phyloP scores from a whole-genome alignment of 768 basidiomycete species.

The Kwoniella shandongensis region DNA sequence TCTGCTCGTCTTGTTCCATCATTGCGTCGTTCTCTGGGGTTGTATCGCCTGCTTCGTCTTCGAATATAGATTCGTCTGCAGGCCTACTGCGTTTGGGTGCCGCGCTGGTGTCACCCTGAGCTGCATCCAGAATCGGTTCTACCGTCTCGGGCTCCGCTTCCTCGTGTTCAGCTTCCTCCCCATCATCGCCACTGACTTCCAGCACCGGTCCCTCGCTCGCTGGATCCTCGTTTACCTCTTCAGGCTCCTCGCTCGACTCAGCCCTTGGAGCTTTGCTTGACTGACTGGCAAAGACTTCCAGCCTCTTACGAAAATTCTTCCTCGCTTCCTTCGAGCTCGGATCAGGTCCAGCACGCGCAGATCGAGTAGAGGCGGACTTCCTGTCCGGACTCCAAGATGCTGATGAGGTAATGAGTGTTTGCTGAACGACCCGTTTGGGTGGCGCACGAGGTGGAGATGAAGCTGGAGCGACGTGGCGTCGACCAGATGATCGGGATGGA shows the following conservation, averaged over 20 bases:
- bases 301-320: slow-evolving; percentile 56
- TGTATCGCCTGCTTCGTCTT: slow-evolving; percentile 27
- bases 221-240: slow-evolving; percentile 6
- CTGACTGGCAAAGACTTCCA: slow-evolving; percentile 62
- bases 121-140: not conserved
- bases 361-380: not conserved
- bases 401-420: slow-evolving; percentile 60
- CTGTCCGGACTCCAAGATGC: slow-evolving; percentile 58
- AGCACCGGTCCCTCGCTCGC: not conserved
- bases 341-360: slow-evolving; percentile 16
- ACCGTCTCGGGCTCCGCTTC: not conserved
- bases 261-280: not conserved
- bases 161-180: not conserved
- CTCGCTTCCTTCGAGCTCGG: slow-evolving; percentile 34
- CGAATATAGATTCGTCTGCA: slow-evolving; percentile 34
- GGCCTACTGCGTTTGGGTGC: slow-evolving; percentile 6
- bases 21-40: slow-evolving; percentile 22
- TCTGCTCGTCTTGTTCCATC: not conserved
- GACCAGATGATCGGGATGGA: slow-evolving; percentile 12
- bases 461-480: slow-evolving; percentile 4
- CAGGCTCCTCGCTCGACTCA: slow-evolving; percentile 12
- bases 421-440: slow-evolving; percentile 51
- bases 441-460: not conserved
- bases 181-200: not conserved
- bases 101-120: not conserved